Base-by-base conservation (phyloP, 2,329 filamentous ascomycete species). In the Alternaria infectoria region DNA sequence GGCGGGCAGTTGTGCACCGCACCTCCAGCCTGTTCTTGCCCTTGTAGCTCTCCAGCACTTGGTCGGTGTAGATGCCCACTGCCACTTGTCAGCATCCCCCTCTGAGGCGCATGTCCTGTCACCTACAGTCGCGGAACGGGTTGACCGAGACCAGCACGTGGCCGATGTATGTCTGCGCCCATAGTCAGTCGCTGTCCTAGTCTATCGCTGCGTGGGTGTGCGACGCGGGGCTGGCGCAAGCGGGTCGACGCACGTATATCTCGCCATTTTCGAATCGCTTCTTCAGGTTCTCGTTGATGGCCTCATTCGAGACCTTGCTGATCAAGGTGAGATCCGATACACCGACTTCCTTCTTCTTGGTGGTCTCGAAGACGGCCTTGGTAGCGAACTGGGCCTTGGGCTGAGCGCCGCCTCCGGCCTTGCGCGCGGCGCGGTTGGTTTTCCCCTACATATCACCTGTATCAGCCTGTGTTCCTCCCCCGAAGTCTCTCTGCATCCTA, bases 81-180 rank as follows among this genome's bases (percentile, higher is more conserved):
- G 72, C 63, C 58, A 65, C 54, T 46, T 54, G 73, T 86, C 67
- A 88, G 81, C 71, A 66, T 51, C 11, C 28, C 11, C 23, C 55
- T 19, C 10, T 15, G n/a, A 23, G 46, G 21, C 21, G 40, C 59
- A 36, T 26, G 52, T 25, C 46, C 45, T 62, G 25, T 32, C 47
- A 86, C 87, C 77, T 82, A 89, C 87, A 86, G 79, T 99, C 96
- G 79, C 93, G 90, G 82, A 99, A 99, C 36, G 96, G 96, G 82
- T 99, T 99, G 81, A 99, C 96, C 43, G 96, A 98, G 73, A 99
- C 96, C 87, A 99, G 83, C 82, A 99, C 96, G 91, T 98, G 95
- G 84, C 96, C 96, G 80, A 99, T 99, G 82, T 99, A 99, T 77
- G 96, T 99, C 87, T 89, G 75, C 69, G 62, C 70, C 66, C 63